Base-by-base conservation (phyloP, 2,329 filamentous ascomycete genomes). In the Aspergillus aculeatus region DNA sequence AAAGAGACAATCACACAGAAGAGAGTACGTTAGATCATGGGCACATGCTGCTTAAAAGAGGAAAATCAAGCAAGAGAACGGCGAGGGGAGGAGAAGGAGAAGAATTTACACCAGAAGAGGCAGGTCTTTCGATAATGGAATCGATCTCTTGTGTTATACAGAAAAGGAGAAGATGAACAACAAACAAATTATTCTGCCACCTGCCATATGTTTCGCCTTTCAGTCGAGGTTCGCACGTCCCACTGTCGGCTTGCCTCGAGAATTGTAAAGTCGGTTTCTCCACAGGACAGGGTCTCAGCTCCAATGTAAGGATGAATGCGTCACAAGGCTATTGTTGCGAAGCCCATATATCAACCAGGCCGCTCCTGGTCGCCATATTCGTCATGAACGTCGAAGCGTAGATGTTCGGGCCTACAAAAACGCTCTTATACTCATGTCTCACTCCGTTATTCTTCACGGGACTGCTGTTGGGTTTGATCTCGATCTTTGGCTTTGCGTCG, bases 401-500 rank as follows among this genome's bases (percentile, higher is more conserved):
- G 23, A 53, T 12, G 21, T 41, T 54, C 19, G 49, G 47, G n/a
- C 11, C 19, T n/a, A 16, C 5, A 4, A 11, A 14, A 5, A 14
- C 48, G 26, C 7, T 29, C 26, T 19, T 14, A 32, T 48, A 44
- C 62, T 71, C 58, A 73, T 50, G 68, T 62, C 55, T 74, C 69
- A 57, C 73, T 72, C 58, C 71, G 65, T 52, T 72, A 63, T 50
- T 75, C 72, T 57, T 75, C 73, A 32, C 72, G 71, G 7, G 73
- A 72, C 24, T 72, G 66, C 32, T 71, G 67, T 32, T 73, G 69
- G 57, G 66, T 64, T 52, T 72, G 69, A 21, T 78, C 76, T 41
- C 74, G 73, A 44, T 77, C 75, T 58, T 77, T 78, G 54, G 70
- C 72, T 66, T 77, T 78, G 56, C 76, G 76, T 48, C 77, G 69